phyloP scores from a whole-genome alignment of 352 stramenopile genomes.

The Phytophthora hibernalis region DNA sequence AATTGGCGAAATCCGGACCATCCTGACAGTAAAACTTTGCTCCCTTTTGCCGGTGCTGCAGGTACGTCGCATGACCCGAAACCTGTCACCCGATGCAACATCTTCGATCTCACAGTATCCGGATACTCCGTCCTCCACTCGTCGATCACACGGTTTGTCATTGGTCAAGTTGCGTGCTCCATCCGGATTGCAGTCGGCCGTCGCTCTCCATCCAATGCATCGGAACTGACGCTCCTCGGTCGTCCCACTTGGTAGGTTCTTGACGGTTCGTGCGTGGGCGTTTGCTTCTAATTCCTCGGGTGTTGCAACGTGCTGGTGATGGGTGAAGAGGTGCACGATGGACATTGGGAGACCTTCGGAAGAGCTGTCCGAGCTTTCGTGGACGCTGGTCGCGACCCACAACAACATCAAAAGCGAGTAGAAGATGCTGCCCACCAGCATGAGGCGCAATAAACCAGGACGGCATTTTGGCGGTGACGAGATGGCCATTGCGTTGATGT shows the following conservation, averaged over 20 bases:
- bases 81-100: constrained; percentile 34
- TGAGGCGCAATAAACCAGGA: constrained; percentile 22
- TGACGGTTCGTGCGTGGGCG: constrained; percentile 18
- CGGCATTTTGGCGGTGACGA: constrained; percentile 29
- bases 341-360: constrained; percentile 22
- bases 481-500: constrained; percentile 16
- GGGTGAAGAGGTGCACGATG: constrained; percentile 23
- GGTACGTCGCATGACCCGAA: constrained; percentile 38
- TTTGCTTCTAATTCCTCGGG: constrained; percentile 23
- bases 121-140: constrained; percentile 22
- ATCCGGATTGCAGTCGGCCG: constrained; percentile 19
- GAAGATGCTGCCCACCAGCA: constrained; percentile 29
- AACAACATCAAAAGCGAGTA: constrained; percentile 14
- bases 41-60: constrained; percentile 44
- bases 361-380: constrained; percentile 17
- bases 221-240: constrained; percentile 24
- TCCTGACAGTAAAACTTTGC: constrained; percentile 53
- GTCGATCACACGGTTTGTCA: constrained; percentile 29
- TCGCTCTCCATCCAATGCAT: constrained; percentile 34
- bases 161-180: constrained; percentile 24
- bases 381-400: constrained; percentile 21
- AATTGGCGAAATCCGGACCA: constrained; percentile 51
- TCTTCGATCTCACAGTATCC: constrained; percentile 38
- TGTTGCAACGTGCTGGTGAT: constrained; percentile 16
- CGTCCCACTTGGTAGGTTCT: constrained; percentile 18